Conservation (phyloP, 768 basidiomycete species). For the Boletus rubropictus region DNA sequence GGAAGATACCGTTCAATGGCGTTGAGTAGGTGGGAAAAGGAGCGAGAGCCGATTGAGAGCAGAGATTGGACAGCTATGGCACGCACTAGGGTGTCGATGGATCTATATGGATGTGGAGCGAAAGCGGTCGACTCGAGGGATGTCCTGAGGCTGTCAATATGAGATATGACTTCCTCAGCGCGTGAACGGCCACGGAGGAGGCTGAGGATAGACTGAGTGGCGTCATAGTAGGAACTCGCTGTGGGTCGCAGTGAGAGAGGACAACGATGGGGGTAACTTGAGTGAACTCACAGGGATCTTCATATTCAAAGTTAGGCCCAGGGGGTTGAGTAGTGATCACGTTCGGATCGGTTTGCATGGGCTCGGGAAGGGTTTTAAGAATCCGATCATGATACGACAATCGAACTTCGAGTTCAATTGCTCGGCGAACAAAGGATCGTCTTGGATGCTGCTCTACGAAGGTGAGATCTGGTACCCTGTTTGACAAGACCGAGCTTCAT, state of each 20-base stretch:
- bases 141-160: slow-evolving; percentile 65
- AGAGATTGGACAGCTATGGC: slow-evolving; percentile 84
- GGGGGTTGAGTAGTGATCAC: slow-evolving; percentile 69
- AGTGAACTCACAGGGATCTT: slow-evolving; percentile 57
- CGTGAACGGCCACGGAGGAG: slow-evolving; percentile 79
- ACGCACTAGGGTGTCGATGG: slow-evolving; percentile 62
- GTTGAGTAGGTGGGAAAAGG: slow-evolving; percentile 96
- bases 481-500: neutral
- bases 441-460: slow-evolving; percentile 76
- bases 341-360: slow-evolving; percentile 63
- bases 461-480: slow-evolving; percentile 80
- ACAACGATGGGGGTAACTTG: neutral
- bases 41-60: slow-evolving; percentile 86
- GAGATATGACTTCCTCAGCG: slow-evolving; percentile 71
- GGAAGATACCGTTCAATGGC: slow-evolving; percentile 92
- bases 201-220: slow-evolving; percentile 69
- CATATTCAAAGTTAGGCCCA: slow-evolving; percentile 77
- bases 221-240: slow-evolving; percentile 78
- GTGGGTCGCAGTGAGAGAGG: neutral
- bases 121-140: slow-evolving; percentile 53
- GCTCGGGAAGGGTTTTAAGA: slow-evolving; percentile 77
- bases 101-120: slow-evolving; percentile 45
- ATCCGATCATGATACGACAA: slow-evolving; percentile 92
- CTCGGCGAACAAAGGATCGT: slow-evolving; percentile 79
- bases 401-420: slow-evolving; percentile 85